Conservation (phyloP, 306 rosid genomes). For the Prunus mira region DNA sequence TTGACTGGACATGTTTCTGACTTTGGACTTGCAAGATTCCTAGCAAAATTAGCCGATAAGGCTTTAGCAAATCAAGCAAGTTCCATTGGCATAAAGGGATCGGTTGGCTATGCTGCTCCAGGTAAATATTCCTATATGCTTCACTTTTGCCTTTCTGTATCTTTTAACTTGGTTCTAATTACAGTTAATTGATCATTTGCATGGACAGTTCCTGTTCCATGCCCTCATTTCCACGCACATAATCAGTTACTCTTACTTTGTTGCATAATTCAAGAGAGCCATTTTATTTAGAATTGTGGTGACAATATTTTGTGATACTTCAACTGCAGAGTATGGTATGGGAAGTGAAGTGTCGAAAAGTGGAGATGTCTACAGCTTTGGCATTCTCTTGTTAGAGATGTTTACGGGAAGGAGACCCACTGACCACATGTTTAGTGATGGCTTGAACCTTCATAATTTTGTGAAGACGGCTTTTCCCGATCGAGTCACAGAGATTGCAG, state of each 20-base stretch:
- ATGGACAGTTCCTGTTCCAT: too few relatives aligned
- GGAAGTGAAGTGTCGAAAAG: background rate
- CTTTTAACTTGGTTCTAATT: too few relatives aligned
- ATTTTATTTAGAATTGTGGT: background rate
- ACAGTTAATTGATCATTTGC: too few relatives aligned
- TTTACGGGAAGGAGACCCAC: conserved; percentile 5
- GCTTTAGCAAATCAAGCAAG: background rate
- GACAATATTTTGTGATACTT: background rate
- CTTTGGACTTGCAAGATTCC: background rate
- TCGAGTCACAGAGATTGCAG: background rate
- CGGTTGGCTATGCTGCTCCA: conserved; percentile 6
- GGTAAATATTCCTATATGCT: background rate
- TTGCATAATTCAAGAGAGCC: too few relatives aligned
- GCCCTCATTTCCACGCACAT: too few relatives aligned
- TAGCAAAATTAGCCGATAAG: background rate
- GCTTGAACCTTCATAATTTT: conserved; percentile 1
- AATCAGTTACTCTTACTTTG: too few relatives aligned
- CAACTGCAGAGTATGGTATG: background rate
- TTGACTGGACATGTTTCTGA: conserved; percentile 6
- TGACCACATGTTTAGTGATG: background rate
- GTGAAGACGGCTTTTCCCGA: background rate
- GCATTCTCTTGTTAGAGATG: conserved; percentile 8
- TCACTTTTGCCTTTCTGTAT: too few relatives aligned
- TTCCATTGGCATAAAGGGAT: conserved; percentile 1
- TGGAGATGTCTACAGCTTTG: conserved; percentile 9